Evolutionary conservation across 306 rosid genomes (phyloP).

Genomic region (Alnus rubra): DNA sequence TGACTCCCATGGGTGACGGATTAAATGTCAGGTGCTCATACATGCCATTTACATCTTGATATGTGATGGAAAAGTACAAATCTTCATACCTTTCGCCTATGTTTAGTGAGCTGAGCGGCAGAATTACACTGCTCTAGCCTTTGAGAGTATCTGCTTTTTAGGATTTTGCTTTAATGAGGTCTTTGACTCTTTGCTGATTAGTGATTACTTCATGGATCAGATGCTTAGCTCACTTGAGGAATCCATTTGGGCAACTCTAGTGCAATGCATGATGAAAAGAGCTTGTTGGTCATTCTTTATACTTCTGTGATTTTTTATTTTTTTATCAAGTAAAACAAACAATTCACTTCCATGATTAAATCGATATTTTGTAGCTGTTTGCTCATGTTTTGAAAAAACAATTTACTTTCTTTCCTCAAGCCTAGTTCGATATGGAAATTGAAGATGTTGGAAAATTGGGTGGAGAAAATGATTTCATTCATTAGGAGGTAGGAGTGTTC

Average conservation of each 20-base stretch:
- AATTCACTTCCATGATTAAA: background rate
- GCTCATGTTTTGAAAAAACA: background rate
- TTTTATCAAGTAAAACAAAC: too few relatives aligned
- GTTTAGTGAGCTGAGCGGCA: background rate
- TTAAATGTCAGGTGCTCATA: background rate
- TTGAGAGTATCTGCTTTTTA: background rate
- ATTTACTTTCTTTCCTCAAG: background rate
- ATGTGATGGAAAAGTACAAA: background rate
- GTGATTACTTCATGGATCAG: background rate
- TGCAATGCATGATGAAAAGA: background rate
- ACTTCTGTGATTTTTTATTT: background rate
- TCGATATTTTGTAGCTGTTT: background rate
- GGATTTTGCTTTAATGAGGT: background rate
- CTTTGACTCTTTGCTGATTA: background rate
- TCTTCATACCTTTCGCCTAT: background rate
- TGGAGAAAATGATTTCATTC: background rate
- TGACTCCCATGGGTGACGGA: background rate
- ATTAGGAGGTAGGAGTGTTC: background rate
- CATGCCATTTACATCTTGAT: background rate
- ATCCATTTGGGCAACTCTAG: background rate
- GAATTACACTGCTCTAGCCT: background rate
- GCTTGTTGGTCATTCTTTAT: background rate
- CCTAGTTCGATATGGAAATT: background rate
- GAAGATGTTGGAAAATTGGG: background rate
- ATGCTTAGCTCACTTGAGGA: background rate